Evolutionary conservation across 192 early-diverging fungal genomes (phyloP).

Genomic region (Geranomyces michiganensis): DNA sequence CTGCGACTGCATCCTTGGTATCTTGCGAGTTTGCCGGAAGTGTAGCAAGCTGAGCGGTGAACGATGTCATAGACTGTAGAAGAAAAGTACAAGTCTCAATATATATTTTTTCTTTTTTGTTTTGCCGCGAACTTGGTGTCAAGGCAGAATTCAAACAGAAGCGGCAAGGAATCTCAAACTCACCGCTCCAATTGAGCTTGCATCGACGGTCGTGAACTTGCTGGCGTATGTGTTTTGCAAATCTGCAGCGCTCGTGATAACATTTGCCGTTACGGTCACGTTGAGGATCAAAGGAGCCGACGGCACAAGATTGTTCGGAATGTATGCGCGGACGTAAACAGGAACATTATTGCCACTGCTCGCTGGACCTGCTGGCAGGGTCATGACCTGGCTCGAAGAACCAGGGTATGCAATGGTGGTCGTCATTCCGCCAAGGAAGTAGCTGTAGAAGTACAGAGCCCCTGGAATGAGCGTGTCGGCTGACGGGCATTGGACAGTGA

Average conservation of each 20-base stretch:
- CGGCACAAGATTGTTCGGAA: background rate
- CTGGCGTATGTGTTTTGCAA: background rate
- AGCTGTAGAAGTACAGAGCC: slow-evolving; percentile 8
- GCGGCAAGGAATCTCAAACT: no score
- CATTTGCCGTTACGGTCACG: background rate
- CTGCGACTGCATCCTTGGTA: slow-evolving; percentile 3
- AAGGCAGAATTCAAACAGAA: no score
- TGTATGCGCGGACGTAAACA: background rate
- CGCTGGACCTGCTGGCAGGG: slow-evolving; percentile 1
- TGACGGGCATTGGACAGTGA: background rate
- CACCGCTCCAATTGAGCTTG: no score
- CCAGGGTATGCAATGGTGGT: slow-evolving; percentile 6
- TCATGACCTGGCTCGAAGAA: background rate
- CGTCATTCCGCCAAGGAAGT: background rate
- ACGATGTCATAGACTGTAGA: no score
- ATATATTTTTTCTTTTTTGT: no score
- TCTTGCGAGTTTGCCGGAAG: background rate
- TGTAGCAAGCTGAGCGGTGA: no score
- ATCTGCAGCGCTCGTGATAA: background rate
- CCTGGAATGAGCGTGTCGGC: background rate
- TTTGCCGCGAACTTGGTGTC: no score
- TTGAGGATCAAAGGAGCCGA: background rate
- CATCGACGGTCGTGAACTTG: background rate
- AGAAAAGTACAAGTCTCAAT: no score
- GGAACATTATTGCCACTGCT: background rate